Evolutionary conservation across 306 rosid genomes (phyloP).

Genomic region (Prunus mume): DNA sequence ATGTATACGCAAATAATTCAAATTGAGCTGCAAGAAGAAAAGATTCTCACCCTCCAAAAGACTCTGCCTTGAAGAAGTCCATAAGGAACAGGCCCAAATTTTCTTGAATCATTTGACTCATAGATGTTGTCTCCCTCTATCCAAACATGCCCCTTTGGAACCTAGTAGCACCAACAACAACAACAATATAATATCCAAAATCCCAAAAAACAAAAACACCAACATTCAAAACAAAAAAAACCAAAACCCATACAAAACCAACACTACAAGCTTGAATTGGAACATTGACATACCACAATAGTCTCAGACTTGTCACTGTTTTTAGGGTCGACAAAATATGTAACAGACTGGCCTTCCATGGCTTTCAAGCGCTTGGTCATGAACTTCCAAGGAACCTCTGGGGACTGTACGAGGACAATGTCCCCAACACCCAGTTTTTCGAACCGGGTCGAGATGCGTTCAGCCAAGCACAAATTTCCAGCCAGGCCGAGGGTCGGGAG

Average conservation of each 20-base stretch:
- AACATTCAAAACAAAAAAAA: not conserved
- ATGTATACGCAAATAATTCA: not conserved
- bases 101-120: constrained; percentile 54
- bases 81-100: constrained; percentile 72
- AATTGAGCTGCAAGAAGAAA: not conserved
- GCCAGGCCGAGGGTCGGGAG: constrained; percentile 52
- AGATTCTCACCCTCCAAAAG: constrained; percentile 61
- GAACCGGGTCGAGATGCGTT: constrained; percentile 49
- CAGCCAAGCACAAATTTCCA: constrained; percentile 28
- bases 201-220: not conserved
- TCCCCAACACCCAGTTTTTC: constrained; percentile 54
- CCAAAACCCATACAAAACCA: not conserved
- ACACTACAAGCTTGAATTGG: not conserved
- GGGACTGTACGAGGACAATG: constrained; percentile 51
- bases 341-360: constrained; percentile 66
- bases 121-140: constrained; percentile 69
- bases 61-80: constrained; percentile 55
- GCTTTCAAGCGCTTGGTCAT: constrained; percentile 63
- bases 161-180: constrained; percentile 25
- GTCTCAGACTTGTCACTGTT: constrained; percentile 43
- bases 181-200: constrained; percentile 4
- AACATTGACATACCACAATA: constrained; percentile 48
- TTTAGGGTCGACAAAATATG: constrained; percentile 48
- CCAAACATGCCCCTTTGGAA: constrained; percentile 81
- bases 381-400: constrained; percentile 39